phyloP scores from a whole-genome alignment of 2,329 filamentous ascomycete genomes.

The Stromatinia cepivora region DNA sequence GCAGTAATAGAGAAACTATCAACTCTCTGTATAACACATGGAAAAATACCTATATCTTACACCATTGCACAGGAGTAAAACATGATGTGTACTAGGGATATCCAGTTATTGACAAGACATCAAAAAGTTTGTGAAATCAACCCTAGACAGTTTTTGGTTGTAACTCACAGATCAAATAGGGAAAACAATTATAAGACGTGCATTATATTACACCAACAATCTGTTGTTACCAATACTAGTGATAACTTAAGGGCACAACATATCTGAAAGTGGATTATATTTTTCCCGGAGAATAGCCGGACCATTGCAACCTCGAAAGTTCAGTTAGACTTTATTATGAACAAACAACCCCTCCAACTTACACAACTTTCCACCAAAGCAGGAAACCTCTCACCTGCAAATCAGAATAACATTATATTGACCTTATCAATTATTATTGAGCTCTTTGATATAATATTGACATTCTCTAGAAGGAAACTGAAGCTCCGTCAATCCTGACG shows the following conservation, averaged over 20 bases:
- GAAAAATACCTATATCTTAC: neutral
- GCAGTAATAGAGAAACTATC: neutral
- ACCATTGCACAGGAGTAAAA: neutral
- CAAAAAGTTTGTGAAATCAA: neutral
- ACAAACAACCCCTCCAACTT: slow-evolving; percentile 22
- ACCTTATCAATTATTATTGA: neutral
- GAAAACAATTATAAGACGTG: slow-evolving; percentile 8
- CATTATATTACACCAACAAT: slow-evolving; percentile 12
- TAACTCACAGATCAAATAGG: neutral
- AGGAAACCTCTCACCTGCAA: slow-evolving; percentile 5
- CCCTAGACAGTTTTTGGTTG: neutral
- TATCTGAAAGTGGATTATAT: neutral
- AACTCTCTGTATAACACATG: neutral
- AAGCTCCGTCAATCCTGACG: neutral
- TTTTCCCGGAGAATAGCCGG: slow-evolving; percentile 5
- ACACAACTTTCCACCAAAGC: slow-evolving; percentile 10
- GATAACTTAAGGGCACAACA: neutral
- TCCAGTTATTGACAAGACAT: neutral
- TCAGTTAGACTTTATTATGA: neutral
- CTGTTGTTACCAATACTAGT: neutral
- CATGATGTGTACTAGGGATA: neutral
- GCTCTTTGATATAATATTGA: neutral
- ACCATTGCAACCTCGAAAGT: slow-evolving; percentile 16
- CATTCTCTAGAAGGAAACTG: neutral
- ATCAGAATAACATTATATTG: neutral